Evolutionary conservation across 2,329 filamentous ascomycete species (phyloP).

Genomic region (Fusarium solani-melongenae): DNA sequence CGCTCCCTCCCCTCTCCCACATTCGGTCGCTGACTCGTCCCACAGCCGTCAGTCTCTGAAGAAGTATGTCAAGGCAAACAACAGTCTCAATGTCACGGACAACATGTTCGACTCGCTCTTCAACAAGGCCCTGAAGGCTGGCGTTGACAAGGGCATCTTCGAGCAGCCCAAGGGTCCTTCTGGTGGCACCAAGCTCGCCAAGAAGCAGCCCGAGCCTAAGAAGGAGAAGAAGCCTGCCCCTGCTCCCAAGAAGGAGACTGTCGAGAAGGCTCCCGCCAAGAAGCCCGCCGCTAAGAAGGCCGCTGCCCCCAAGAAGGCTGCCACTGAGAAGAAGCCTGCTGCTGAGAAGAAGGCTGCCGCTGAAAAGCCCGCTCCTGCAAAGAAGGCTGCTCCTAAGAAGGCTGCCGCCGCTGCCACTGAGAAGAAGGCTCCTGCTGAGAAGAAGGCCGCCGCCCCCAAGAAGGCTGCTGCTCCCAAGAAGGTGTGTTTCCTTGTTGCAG

Average conservation of each 20-base stretch:
- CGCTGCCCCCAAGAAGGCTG: slow-evolving; percentile 46
- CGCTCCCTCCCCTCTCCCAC: not conserved
- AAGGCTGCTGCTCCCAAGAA: slow-evolving; percentile 49
- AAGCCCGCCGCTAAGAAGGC: slow-evolving; percentile 64
- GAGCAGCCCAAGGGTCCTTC: slow-evolving; percentile 92
- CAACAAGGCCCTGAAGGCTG: slow-evolving; percentile 85
- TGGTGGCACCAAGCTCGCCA: slow-evolving; percentile 91
- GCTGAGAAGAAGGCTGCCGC: slow-evolving; percentile 46
- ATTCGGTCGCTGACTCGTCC: slow-evolving; percentile 21
- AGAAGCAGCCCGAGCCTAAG: slow-evolving; percentile 70
- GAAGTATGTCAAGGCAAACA: slow-evolving; percentile 70
- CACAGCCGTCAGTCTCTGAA: slow-evolving; percentile 68
- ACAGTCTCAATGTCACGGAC: slow-evolving; percentile 59
- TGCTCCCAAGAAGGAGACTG: slow-evolving; percentile 46
- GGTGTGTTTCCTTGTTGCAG: slow-evolving; percentile 11
- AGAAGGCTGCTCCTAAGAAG: slow-evolving; percentile 46
- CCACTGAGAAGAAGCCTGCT: slow-evolving; percentile 50
- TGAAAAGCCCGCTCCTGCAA: slow-evolving; percentile 50
- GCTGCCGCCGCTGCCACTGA: slow-evolving; percentile 32
- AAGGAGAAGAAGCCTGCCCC: slow-evolving; percentile 48
- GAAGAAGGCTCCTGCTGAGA: slow-evolving; percentile 51
- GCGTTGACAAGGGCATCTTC: slow-evolving; percentile 89
- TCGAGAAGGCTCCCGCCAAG: slow-evolving; percentile 66
- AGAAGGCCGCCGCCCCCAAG: slow-evolving; percentile 37
- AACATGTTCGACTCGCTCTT: slow-evolving; percentile 78